phyloP scores from a whole-genome alignment of 2,329 filamentous ascomycete species.

The Leptographium wingfieldii region DNA sequence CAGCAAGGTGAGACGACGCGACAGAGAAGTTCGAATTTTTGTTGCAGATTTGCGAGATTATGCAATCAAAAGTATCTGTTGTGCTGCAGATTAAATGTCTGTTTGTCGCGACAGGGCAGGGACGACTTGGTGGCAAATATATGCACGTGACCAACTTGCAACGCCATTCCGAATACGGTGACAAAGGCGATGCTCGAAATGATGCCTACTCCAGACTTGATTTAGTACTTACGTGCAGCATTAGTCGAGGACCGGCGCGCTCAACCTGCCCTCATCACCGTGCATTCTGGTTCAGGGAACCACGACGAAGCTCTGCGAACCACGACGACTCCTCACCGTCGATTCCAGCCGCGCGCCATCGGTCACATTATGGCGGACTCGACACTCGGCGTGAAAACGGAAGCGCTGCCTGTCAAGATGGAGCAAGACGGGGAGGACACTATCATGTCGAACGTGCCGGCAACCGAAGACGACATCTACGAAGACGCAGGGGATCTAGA shows the following conservation, averaged over 20 bases:
- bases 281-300: not conserved
- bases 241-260: not conserved
- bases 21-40: not conserved
- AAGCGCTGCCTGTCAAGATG: conserved; percentile 25
- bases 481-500: conserved; percentile 54
- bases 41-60: not conserved
- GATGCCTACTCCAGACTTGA: not conserved
- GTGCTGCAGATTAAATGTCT: not conserved
- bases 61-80: not conserved
- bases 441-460: conserved; percentile 11
- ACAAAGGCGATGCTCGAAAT: not conserved
- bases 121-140: not conserved
- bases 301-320: not conserved
- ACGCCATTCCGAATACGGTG: not conserved
- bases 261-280: not conserved
- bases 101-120: not conserved
- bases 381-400: conserved; percentile 8
- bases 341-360: not conserved
- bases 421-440: conserved; percentile 22
- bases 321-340: not conserved
- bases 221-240: not conserved
- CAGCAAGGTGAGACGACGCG: not conserved
- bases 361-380: conserved; percentile 5
- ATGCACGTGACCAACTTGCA: not conserved
- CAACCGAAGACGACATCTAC: conserved; percentile 50